Conservation (phyloP, 768 basidiomycete species). For the Russula vinacea region DNA sequence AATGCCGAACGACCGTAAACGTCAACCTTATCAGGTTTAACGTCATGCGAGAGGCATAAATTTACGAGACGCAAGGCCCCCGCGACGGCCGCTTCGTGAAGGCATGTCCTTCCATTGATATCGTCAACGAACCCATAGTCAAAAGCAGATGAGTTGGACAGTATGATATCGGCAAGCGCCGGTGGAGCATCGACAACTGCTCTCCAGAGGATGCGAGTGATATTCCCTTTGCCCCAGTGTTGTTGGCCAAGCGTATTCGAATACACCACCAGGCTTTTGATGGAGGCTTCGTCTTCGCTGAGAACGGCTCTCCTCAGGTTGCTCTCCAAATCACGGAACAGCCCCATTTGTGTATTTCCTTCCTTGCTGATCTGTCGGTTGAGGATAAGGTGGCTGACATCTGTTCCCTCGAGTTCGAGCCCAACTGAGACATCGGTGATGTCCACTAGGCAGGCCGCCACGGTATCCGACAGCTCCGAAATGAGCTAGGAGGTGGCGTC, state of each 20-base stretch:
- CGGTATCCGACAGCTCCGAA: constrained; percentile 90
- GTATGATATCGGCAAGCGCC: constrained; percentile 69
- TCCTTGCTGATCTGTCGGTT: constrained; percentile 69
- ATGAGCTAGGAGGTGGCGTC: constrained; percentile 59
- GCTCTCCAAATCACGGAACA: constrained; percentile 84
- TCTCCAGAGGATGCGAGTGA: constrained; percentile 94
- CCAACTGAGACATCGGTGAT: constrained; percentile 72
- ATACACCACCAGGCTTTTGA: constrained; percentile 67
- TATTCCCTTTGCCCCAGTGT: constrained; percentile 57
- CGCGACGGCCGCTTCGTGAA: constrained; percentile 90
- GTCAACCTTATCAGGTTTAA: constrained; percentile 72
- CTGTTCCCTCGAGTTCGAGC: constrained; percentile 73
- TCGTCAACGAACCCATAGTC: constrained; percentile 93
- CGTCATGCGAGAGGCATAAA: constrained; percentile 71
- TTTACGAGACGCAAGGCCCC: constrained; percentile 75
- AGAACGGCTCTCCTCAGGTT: constrained; percentile 78
- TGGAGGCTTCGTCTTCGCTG: constrained; percentile 53
- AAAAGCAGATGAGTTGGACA: constrained; percentile 66
- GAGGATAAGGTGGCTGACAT: constrained; percentile 66
- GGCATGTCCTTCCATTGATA: constrained; percentile 91
- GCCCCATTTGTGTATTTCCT: constrained; percentile 57
- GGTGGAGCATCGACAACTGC: constrained; percentile 77
- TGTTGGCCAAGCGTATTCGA: constrained; percentile 65
- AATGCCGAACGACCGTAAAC: constrained; percentile 90
- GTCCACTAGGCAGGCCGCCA: constrained; percentile 77